phyloP scores from a whole-genome alignment of 2,329 filamentous ascomycete genomes.

The Nectriaceae sp. region DNA sequence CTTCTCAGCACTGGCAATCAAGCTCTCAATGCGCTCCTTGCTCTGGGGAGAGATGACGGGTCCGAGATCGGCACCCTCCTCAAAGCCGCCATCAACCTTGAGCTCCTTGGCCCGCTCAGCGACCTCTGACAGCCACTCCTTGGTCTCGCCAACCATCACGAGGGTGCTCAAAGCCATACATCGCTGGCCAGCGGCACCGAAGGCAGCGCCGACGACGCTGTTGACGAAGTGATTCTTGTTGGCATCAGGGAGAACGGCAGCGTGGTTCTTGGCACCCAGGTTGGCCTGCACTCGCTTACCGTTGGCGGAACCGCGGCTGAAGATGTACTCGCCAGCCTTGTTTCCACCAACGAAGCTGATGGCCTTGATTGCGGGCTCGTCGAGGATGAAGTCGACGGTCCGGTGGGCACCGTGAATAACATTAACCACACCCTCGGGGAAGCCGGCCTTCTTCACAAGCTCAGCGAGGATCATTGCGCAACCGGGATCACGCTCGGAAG shows the following conservation, averaged over 20 bases:
- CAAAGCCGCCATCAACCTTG: slow-evolving; percentile 79
- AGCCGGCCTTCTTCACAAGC: slow-evolving; percentile 76
- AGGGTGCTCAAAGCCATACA: slow-evolving; percentile 86
- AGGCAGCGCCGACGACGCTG: slow-evolving; percentile 80
- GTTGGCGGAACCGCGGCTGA: slow-evolving; percentile 74
- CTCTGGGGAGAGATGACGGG: slow-evolving; percentile 81
- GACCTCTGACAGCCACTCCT: slow-evolving; percentile 78
- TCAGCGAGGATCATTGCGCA: slow-evolving; percentile 85
- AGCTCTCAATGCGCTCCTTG: slow-evolving; percentile 73
- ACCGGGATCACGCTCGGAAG: slow-evolving; percentile 82
- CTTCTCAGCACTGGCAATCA: slow-evolving; percentile 76
- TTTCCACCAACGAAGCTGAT: slow-evolving; percentile 86
- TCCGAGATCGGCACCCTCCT: slow-evolving; percentile 76
- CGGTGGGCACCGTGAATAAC: slow-evolving; percentile 78
- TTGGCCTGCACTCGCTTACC: slow-evolving; percentile 90
- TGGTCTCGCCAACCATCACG: slow-evolving; percentile 82
- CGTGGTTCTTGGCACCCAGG: slow-evolving; percentile 86
- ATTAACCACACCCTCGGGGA: slow-evolving; percentile 81
- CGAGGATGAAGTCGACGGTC: slow-evolving; percentile 84
- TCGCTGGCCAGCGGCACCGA: slow-evolving; percentile 81
- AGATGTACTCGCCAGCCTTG: slow-evolving; percentile 89
- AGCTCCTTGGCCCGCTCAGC: slow-evolving; percentile 74
- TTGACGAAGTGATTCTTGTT: slow-evolving; percentile 91
- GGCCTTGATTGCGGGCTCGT: slow-evolving; percentile 83
- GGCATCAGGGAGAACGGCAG: slow-evolving; percentile 79